Base-by-base conservation (phyloP, 2,329 filamentous ascomycete species). In the Fusarium duplospermum region DNA sequence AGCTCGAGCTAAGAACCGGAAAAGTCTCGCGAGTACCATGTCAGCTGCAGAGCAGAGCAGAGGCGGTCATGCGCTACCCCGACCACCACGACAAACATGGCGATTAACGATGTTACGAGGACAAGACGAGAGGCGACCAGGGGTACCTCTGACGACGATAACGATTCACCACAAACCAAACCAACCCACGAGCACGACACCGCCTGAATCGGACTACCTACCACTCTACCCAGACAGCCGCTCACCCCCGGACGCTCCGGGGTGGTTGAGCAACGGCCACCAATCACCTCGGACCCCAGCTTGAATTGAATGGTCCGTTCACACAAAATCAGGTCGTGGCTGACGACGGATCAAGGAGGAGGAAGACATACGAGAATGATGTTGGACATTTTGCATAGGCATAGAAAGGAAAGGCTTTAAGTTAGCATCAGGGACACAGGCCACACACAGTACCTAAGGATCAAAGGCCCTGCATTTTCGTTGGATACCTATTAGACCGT, bases 401-500 rank as follows among this genome's bases (percentile, higher is more conserved):
- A 33, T 33, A 33, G 71, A 76, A 52, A 54, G 66, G 64, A 65
- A 47, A 54, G 67, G 57, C 61, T n/a, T 70, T 20, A 42, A 42
- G 40, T 42, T 69, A 72, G 67, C 69, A 74, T 74, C 67, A 69
- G 73, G 68, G 40, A 69, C 40, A 64, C 31, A 66, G 64, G 62
- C 64, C 59, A 61, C 54, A 68, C 45, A 66, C 62, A 69, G 47
- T 31, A 67, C 74, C 64, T 45, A 70, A 59, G 59, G 62, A 64
- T 63, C 66, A 58, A 45, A 62, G 64, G 63, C 70, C 59, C 65
- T 76, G 68, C 62, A 73, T 75, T 71, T 52, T 75, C 64, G 71
- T 75, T 70, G 62, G 74, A 80, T 80, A 80, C 76, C 77, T 78
- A 71, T 79, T 80, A 79, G 78, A 80, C 75, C 73, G 67, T 75